Conservation (phyloP, 73 alveolate species). For the Paramecium tetraurelia region DNA sequence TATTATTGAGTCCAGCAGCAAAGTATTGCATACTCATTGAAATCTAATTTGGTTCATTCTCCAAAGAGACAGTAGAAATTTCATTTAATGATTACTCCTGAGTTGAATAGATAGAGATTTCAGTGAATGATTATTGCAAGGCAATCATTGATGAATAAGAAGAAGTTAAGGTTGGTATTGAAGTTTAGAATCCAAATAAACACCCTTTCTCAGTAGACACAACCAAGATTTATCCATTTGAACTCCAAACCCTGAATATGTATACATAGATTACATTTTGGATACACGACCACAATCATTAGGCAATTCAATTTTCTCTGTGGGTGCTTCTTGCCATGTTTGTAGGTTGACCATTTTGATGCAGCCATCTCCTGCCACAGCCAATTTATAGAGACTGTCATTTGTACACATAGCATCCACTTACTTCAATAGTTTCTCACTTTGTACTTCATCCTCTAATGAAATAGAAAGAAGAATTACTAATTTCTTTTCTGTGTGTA, state of each 20-base stretch:
- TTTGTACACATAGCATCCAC: constrained; percentile 84
- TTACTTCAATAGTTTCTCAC: constrained; percentile 80
- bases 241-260: constrained; percentile 78
- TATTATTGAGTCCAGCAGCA: constrained; percentile 83
- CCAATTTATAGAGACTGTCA: constrained; percentile 81
- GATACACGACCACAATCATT: constrained; percentile 47
- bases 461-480: not conserved
- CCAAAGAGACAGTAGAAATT: constrained; percentile 64
- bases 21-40: constrained; percentile 78
- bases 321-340: constrained; percentile 79
- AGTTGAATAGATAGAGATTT: constrained; percentile 68
- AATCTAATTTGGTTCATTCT: constrained; percentile 75
- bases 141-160: constrained; percentile 71
- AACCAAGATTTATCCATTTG: constrained; percentile 93
- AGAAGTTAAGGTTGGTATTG: constrained; percentile 75
- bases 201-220: constrained; percentile 85
- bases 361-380: constrained; percentile 90
- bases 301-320: constrained; percentile 62
- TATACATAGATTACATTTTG: not conserved
- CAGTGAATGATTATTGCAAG: constrained; percentile 75
- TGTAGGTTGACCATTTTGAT: constrained; percentile 77
- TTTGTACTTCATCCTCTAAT: constrained; percentile 80
- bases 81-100: constrained; percentile 59
- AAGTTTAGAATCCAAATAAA: constrained; percentile 78
- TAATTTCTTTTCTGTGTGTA: constrained; percentile 73